Percentiles rank a stretch among this genome's conserved stretches.
Conservation (phyloP, 129 eudicot genomes). For the Silybum marianum region DNA sequence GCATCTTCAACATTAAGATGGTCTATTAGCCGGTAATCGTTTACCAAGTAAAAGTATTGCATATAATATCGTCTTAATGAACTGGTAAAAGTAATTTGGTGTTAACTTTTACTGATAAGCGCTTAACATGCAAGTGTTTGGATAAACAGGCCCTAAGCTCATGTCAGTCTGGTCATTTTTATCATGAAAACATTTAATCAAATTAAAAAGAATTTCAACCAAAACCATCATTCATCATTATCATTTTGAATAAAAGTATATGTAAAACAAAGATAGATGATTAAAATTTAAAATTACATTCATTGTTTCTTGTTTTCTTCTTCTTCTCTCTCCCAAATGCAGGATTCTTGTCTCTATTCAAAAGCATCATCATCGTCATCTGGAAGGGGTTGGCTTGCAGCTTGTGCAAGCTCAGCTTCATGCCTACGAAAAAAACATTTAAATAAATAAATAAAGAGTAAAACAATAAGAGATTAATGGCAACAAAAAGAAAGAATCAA, state of each 20-base stretch:
- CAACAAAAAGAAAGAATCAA: neutral
- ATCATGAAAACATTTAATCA: neutral
- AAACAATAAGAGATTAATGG: neutral
- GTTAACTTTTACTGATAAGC: too few species aligned
- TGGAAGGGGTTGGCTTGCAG: conserved; percentile 69
- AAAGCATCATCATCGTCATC: conserved; percentile 73
- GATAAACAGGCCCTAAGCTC: too few species aligned
- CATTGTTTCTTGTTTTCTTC: neutral
- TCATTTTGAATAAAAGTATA: neutral
- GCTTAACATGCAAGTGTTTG: too few species aligned
- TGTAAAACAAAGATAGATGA: neutral
- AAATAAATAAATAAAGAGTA: neutral
- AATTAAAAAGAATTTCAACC: neutral
- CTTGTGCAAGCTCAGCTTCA: conserved; percentile 54
- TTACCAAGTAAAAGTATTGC: too few species aligned
- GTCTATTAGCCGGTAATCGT: too few species aligned
- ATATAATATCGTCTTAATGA: too few species aligned
- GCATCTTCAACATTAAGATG: too few species aligned
- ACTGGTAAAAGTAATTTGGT: too few species aligned
- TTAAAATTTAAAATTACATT: neutral
- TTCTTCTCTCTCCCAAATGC: neutral
- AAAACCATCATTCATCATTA: neutral
- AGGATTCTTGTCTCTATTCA: conserved; percentile 34
- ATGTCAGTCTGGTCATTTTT: neutral
- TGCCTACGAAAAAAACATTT: conserved; percentile 42